phyloP scores from a whole-genome alignment of 2,329 filamentous ascomycete genomes.

The Apiospora aurea region DNA sequence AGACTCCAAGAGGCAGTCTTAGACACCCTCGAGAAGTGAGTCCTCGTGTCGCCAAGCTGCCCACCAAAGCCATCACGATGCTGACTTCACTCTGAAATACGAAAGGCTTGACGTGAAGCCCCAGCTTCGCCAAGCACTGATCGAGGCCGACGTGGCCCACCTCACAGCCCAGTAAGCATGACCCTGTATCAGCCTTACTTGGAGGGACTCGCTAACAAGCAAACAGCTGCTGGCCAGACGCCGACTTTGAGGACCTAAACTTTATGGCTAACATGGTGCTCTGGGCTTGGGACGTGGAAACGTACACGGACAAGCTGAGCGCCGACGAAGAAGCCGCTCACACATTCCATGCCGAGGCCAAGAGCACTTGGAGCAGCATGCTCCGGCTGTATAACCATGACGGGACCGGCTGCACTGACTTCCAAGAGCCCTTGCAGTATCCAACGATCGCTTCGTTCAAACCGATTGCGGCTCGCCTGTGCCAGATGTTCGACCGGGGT shows the following conservation, averaged over 20 bases:
- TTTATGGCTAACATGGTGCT: neutral
- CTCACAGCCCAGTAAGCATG: neutral
- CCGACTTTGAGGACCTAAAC: neutral
- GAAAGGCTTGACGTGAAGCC: neutral
- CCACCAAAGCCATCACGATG: neutral
- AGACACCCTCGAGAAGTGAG: neutral
- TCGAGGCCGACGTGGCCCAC: neutral
- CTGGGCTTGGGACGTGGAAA: neutral
- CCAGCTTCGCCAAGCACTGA: neutral
- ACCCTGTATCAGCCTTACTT: no score
- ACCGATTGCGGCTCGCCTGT: neutral
- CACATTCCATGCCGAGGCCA: neutral
- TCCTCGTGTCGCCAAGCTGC: neutral
- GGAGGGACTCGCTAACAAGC: neutral
- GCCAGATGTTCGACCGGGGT: slow-evolving; percentile 7
- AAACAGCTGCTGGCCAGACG: slow-evolving; percentile 4
- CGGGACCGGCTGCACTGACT: neutral
- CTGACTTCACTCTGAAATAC: neutral
- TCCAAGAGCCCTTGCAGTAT: neutral
- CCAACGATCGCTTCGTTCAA: slow-evolving; percentile 12
- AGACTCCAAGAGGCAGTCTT: neutral
- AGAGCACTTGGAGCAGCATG: neutral
- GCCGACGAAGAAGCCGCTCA: neutral
- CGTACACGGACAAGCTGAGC: slow-evolving; percentile 8
- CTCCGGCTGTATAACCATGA: neutral